phyloP scores from a whole-genome alignment of 352 stramenopile genomes.

The Phytophthora uliginosa region DNA sequence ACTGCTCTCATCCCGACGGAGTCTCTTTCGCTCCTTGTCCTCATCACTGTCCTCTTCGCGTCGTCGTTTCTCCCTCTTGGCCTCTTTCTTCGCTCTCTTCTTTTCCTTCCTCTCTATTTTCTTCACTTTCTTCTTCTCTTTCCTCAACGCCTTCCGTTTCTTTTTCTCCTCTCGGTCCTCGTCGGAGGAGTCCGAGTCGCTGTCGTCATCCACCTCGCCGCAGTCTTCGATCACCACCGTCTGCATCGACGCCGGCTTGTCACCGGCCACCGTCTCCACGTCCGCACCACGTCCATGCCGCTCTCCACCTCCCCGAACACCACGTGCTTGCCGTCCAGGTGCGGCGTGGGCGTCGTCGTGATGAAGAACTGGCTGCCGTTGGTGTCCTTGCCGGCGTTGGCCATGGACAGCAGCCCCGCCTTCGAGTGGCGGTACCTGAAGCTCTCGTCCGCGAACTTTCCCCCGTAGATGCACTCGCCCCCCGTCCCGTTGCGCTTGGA shows the following conservation, averaged over 20 bases:
- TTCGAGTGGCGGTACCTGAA: constrained; percentile 95
- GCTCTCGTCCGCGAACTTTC: constrained; percentile 94
- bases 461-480: constrained; percentile 88
- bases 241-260: constrained; percentile 85
- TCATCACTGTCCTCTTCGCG: neutral
- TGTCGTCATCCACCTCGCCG: constrained; percentile 66
- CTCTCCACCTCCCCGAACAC: constrained; percentile 98
- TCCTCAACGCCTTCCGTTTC: constrained; percentile 16
- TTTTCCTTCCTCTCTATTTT: neutral
- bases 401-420: constrained; percentile 96
- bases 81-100: constrained; percentile 5
- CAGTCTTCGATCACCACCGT: constrained; percentile 96
- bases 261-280: constrained; percentile 77
- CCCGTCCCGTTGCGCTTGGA: constrained; percentile 23
- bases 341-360: constrained; percentile 89
- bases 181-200: constrained; percentile 3
- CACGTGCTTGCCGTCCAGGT: constrained; percentile 99
- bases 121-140: neutral
- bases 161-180: constrained; percentile 9
- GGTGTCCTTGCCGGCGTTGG: constrained; percentile 89
- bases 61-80: constrained; percentile 4
- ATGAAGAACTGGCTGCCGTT: constrained; percentile 92
- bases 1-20: constrained; percentile 1
- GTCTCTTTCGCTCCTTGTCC: neutral
- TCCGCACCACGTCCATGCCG: constrained; percentile 76